Base-by-base conservation (phyloP, 2,329 filamentous ascomycete species). In the Ophiostoma australiae region DNA sequence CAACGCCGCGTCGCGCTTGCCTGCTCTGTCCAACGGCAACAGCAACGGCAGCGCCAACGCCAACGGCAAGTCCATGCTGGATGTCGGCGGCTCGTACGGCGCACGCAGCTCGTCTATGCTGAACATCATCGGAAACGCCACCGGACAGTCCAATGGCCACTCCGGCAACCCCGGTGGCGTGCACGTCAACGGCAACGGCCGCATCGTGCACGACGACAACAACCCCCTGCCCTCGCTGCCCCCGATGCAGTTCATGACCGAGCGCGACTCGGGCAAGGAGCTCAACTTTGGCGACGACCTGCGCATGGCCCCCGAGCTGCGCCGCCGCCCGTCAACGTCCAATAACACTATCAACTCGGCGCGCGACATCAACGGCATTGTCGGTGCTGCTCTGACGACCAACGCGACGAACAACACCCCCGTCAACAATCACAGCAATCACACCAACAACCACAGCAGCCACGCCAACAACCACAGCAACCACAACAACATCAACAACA, bases 321-420 rank as follows among this genome's bases (percentile, higher is more conserved):
- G 70, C 20, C 76, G 74, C 4, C 74, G 72, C n/a, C 72, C 75
- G 1, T 78, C 77, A n/a, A 73, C 75, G 44, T 77, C 77, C 20
- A 76, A 75, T 72, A 72, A 76, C 70, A 75, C 74, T 3, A 33
- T 72, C 52, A n/a, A 70, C 70, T 72, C 72, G 15, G 71, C 73
- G 48, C 69, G 70, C 68, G 68, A 72, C 63, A 69, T 69, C 44
- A 71, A 69, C 58, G 70, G 67, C 44, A 71, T 69, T 35, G 70
- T 70, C 23, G 71, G 73, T 39, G 68, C 72, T n/a, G 68, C 72
- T 0, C 44, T 72, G 39, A 69, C 68, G 20, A 70, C 72, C n/a
- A 67, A 67, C 66, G 8, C 35, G 35, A 67, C 37, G 8, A 31
- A 27, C 37, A 41, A 41, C 37, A 37, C 33, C 3, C 20, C 39